These are phyloP conservation scores for Arxiozyma slooffiae DNA, from an alignment of 1,139 yeast genomes.

Conservation along the genomic window DNA sequence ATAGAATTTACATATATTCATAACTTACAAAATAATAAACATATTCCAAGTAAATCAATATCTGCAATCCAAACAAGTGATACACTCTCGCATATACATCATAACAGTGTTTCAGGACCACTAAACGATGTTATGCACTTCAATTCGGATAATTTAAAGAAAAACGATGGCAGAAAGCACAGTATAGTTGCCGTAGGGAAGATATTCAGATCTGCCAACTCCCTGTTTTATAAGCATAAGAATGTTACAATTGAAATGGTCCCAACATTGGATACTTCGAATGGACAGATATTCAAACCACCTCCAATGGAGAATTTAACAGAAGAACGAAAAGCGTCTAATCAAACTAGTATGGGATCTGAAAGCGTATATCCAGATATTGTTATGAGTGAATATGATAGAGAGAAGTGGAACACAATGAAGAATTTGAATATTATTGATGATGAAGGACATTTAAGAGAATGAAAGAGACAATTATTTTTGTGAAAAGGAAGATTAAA, in stretches of 20 bases:
- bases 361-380: conserved; percentile 19
- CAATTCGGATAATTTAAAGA: neutral
- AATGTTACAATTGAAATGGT: conserved; percentile 8
- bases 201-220: conserved; percentile 13
- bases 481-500: too few relatives aligned
- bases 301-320: neutral
- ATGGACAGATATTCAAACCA: neutral
- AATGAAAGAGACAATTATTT: neutral
- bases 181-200: conserved; percentile 17
- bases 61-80: conserved; percentile 10
- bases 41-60: conserved; percentile 24
- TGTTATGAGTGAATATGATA: conserved; percentile 25
- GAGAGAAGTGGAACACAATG: conserved; percentile 26
- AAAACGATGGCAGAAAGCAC: conserved; percentile 14
- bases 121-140: neutral
- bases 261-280: neutral
- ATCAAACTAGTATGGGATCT: conserved; percentile 8
- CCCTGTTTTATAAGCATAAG: conserved; percentile 12
- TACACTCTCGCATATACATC: conserved; percentile 2
- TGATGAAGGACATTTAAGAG: conserved; percentile 5
- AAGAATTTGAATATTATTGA: conserved; percentile 13
- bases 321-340: conserved; percentile 6
- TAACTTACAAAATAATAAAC: conserved; percentile 20
- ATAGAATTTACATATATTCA: conserved; percentile 28
- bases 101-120: neutral